Conservation (phyloP, 768 basidiomycete genomes). For the Candolleomyces efflorescens region DNA sequence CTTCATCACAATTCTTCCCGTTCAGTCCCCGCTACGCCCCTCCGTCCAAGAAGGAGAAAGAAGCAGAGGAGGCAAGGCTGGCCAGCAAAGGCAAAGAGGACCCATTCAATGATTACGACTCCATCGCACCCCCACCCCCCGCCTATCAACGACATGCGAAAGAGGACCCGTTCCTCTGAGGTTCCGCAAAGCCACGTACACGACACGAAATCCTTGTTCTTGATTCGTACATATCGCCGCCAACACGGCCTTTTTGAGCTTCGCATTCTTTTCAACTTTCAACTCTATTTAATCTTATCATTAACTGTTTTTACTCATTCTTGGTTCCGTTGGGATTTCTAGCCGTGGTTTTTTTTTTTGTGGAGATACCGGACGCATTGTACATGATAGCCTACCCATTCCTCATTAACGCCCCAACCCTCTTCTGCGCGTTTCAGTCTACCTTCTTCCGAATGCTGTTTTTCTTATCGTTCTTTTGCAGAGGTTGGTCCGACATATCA, state of each 20-base stretch:
- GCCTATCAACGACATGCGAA: conserved; percentile 21
- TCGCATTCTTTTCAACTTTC: too few species aligned
- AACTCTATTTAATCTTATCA: neutral
- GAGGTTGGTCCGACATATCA: conserved; percentile 2
- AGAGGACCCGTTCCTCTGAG: conserved; percentile 11
- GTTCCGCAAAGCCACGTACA: neutral
- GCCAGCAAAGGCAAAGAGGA: conserved; percentile 13
- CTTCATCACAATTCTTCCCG: conserved; percentile 11
- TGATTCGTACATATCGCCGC: neutral
- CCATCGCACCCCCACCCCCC: conserved; percentile 22
- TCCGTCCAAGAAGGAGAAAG: conserved; percentile 17
- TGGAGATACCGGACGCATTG: conserved; percentile 1
- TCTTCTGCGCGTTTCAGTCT: neutral
- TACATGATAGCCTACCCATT: neutral
- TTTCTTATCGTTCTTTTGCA: conserved; percentile 1
- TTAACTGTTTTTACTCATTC: neutral
- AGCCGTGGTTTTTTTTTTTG: neutral
- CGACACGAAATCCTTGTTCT: conserved; percentile 5
- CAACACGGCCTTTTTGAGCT: too few species aligned
- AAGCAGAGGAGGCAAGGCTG: conserved; percentile 13
- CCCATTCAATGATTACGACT: conserved; percentile 13
- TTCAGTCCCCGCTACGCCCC: conserved; percentile 6
- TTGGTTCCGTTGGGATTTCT: conserved; percentile 5
- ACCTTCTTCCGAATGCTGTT: neutral
- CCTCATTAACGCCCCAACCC: too few species aligned